Base-by-base conservation (phyloP, 2,329 filamentous ascomycete genomes). In the Penicillium sp. region DNA sequence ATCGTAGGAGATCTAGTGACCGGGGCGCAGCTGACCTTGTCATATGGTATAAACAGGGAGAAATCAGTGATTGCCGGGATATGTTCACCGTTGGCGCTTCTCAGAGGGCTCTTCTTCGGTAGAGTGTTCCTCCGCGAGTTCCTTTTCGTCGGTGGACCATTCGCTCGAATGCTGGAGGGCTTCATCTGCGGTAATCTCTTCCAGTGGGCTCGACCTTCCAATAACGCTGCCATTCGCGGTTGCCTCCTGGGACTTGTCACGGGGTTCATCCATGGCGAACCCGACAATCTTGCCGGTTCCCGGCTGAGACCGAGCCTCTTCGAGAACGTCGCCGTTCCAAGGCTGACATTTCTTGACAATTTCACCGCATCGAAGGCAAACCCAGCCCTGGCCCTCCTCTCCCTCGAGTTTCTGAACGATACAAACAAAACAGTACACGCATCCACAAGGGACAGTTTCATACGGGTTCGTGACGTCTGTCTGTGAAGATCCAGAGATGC, bases 381-480 rank as follows among this genome's bases (percentile, higher is more conserved):
- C 83, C 91, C 92, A 97, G 2, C 93, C 93, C 67, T 97, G 91
- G 26, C 93, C 94, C 69, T 97, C 93, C 72, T 97, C 93, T 4
- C 87, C 85, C 72, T 97, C 93, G 36, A 99, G 81, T 53, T 90
- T 85, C 51, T 91, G 90, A 3, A 92, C 91, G n/a, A 97, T 75
- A 67, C 94, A 99, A 15, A 96, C 90, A 68, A 95, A 99, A 73
- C 94, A 99, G 75, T 97, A 99, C 52, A 97, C 81, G 70, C 92
- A 96, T 0, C 89, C 89, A 65, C 94, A 99, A 0, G 91, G 87
- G 2, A 92, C 84, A 0, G 91, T 85, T 74, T 96, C 91, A 69
- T 99, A 99, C 0, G 94, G 92, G 68, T 97, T 99, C 4, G 93
- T 97, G 55, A 97, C 87, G 65, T 97, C 94, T 0, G 92, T 97